These are phyloP conservation scores for Populus simonii DNA, from an alignment of 345 rosid species.

Conservation along the genomic window DNA sequence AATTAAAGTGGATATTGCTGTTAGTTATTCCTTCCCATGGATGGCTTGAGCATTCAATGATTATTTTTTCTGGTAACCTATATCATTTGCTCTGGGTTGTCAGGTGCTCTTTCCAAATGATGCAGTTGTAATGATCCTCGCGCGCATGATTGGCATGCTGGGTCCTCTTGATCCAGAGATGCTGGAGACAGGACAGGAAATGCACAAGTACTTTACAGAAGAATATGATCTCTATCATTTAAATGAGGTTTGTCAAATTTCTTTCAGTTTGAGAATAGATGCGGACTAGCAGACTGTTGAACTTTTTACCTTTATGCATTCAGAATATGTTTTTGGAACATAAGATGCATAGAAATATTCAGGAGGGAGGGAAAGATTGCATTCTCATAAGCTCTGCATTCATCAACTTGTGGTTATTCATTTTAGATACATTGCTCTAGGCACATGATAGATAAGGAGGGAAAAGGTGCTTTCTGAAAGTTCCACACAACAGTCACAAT, in stretches of 20 bases:
- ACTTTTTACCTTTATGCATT: neutral
- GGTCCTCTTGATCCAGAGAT: constrained; percentile 80
- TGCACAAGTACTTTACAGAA: constrained; percentile 77
- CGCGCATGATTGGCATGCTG: constrained; percentile 63
- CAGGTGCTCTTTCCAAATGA: constrained; percentile 94
- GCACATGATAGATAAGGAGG: neutral
- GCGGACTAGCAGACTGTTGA: neutral
- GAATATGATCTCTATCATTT: constrained; percentile 65
- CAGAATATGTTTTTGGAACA: neutral
- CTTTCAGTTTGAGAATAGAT: neutral
- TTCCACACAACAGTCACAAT: neutral
- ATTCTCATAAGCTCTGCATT: neutral
- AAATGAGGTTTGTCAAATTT: constrained; percentile 57
- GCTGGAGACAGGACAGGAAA: constrained; percentile 75
- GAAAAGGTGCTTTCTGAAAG: neutral
- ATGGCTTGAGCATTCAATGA: neutral
- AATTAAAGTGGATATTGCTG: neutral
- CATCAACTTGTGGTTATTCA: neutral
- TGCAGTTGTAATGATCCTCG: constrained; percentile 70
- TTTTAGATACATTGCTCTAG: neutral
- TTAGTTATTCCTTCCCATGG: neutral
- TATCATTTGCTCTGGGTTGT: constrained; percentile 2
- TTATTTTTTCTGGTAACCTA: neutral
- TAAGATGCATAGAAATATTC: neutral
- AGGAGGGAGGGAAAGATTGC: neutral